Conservation (phyloP, 225 moss, liverwort and hornwort species). For the Polytrichum formosum region DNA sequence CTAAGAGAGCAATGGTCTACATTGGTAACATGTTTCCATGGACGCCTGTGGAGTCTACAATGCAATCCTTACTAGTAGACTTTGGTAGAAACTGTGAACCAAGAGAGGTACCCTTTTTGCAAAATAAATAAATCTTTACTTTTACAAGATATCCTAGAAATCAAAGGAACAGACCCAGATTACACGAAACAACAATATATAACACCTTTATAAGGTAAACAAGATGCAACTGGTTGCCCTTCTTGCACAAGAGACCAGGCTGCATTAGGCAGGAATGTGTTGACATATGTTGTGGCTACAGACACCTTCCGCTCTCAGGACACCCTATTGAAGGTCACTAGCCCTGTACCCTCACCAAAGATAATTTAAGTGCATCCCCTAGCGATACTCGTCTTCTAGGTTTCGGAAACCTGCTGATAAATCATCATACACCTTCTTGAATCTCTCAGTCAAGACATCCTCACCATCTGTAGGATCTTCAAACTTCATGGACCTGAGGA, state of each 20-base stretch:
- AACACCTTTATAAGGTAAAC: background rate
- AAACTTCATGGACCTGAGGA: constrained; percentile 83
- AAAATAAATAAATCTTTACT: no score
- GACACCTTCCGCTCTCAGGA: no score
- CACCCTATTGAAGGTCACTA: background rate
- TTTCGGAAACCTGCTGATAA: constrained; percentile 77
- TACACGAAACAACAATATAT: constrained; percentile 1
- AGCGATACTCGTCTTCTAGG: constrained; percentile 94
- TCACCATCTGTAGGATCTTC: constrained; percentile 98
- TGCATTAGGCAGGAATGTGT: no score
- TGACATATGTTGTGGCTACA: no score
- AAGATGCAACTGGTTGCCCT: background rate
- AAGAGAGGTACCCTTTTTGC: no score
- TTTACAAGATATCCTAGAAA: no score
- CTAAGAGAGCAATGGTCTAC: no score
- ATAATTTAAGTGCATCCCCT: background rate
- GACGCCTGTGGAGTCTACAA: no score
- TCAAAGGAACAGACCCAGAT: background rate
- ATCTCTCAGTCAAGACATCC: constrained; percentile 43
- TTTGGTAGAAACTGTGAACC: no score
- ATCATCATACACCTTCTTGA: constrained; percentile 78
- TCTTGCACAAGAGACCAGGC: background rate
- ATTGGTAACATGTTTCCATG: no score
- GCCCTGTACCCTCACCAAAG: background rate
- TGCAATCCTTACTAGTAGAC: no score